phyloP scores from a whole-genome alignment of 2,329 filamentous ascomycete genomes.

The Neoarthrinium moseri region DNA sequence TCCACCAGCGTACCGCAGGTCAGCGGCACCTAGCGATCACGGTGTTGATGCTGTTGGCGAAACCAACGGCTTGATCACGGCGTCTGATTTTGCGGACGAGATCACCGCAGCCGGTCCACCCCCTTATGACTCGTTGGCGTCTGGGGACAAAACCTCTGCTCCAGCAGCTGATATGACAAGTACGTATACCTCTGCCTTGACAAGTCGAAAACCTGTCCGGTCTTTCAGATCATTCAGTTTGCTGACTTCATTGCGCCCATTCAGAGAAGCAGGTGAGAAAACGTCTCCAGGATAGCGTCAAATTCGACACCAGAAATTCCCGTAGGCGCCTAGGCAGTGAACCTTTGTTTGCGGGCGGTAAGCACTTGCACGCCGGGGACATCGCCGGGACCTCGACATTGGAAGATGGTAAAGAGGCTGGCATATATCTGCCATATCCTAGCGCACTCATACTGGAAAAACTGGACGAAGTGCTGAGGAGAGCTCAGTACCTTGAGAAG shows the following conservation, averaged over 20 bases:
- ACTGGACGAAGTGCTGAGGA: slow-evolving; percentile 8
- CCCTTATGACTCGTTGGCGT: background rate
- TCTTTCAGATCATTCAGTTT: background rate
- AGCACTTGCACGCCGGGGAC: background rate
- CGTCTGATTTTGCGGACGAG: background rate
- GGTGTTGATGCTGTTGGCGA: background rate
- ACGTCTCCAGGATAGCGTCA: slow-evolving; percentile 2
- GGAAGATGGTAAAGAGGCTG: background rate
- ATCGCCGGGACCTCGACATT: background rate
- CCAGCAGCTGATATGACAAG: slow-evolving; percentile 1
- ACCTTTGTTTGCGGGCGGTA: background rate
- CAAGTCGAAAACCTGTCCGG: no score
- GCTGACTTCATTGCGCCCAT: background rate
- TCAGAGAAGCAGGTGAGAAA: slow-evolving; percentile 6
- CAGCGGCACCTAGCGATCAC: background rate
- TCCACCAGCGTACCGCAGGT: slow-evolving; percentile 9
- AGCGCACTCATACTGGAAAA: slow-evolving; percentile 9
- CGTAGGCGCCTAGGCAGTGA: slow-evolving; percentile 3
- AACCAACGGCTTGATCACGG: background rate
- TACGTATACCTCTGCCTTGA: no score
- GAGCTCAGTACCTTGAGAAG: background rate
- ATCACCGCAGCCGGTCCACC: slow-evolving; percentile 1
- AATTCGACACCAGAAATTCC: background rate
- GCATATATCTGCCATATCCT: background rate
- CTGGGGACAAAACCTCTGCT: background rate